Evolutionary conservation across 129 eudicot species (phyloP).

Genomic region (Flaveria bidentis): DNA sequence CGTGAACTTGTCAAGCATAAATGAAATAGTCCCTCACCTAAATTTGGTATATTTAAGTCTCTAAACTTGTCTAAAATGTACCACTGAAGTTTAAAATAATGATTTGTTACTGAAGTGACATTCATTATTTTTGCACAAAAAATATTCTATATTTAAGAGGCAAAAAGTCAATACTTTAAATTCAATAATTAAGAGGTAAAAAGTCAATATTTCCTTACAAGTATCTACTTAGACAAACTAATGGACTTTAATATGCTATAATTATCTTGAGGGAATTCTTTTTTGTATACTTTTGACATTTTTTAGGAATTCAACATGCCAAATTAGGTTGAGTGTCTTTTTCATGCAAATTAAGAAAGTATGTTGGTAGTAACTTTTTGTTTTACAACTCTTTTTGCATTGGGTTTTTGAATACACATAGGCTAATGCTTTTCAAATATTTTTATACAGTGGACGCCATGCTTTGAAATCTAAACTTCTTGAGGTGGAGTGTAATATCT

Average conservation of each 20-base stretch:
- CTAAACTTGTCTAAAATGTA: neutral
- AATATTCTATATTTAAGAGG: too few species aligned
- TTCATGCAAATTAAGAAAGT: neutral
- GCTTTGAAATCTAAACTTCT: constrained; percentile 77
- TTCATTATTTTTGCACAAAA: too few species aligned
- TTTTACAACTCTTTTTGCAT: neutral
- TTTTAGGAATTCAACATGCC: neutral
- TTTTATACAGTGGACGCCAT: constrained; percentile 84
- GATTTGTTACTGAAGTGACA: neutral
- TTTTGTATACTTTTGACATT: neutral
- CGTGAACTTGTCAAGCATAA: neutral
- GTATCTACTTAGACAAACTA: neutral
- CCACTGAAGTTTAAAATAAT: neutral
- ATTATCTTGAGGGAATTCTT: neutral
- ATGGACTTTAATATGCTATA: neutral
- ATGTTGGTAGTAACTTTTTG: neutral
- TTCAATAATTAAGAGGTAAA: too few species aligned
- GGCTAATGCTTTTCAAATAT: neutral
- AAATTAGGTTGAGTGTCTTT: neutral
- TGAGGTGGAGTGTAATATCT: constrained; percentile 52
- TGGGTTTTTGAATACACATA: neutral
- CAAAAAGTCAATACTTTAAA: too few species aligned
- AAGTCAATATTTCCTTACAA: neutral
- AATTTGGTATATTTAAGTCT: neutral
- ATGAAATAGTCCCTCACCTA: neutral